Evolutionary conservation across 352 stramenopile genomes (phyloP).

Genomic region (Blastocystis hominis): DNA sequence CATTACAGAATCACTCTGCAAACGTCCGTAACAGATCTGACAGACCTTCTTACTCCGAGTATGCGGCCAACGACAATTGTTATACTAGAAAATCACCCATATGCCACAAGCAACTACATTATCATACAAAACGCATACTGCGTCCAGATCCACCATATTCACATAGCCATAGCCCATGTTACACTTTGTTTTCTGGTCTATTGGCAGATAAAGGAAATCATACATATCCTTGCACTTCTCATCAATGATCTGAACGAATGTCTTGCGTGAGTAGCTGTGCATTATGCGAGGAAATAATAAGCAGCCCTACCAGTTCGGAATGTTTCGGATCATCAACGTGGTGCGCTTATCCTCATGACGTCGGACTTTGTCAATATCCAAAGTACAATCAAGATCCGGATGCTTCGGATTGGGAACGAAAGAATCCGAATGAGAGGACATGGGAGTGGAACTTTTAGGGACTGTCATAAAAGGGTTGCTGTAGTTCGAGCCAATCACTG

Average conservation of each 20-base stretch:
- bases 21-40: conserved; percentile 91
- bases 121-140: conserved; percentile 44
- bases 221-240: conserved; percentile 78
- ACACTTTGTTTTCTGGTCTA: conserved; percentile 99
- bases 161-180: conserved; percentile 99
- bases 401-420: background rate
- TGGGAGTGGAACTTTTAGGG: too few species aligned
- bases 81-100: conserved; percentile 60
- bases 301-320: conserved; percentile 92
- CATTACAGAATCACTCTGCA: conserved; percentile 67
- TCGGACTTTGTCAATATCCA: conserved; percentile 35
- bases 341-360: conserved; percentile 78
- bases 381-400: background rate
- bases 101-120: background rate
- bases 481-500: too few species aligned
- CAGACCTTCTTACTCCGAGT: conserved; percentile 99
- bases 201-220: conserved; percentile 99
- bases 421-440: background rate
- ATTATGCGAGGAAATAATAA: background rate
- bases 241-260: conserved; percentile 93
- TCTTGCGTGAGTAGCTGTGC: conserved; percentile 79
- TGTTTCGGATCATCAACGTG: conserved; percentile 99
- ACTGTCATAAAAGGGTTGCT: too few species aligned
- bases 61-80: conserved; percentile 77
- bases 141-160: conserved; percentile 85